Conservation (phyloP, 768 basidiomycete species). For the Boletus rubescentipes region DNA sequence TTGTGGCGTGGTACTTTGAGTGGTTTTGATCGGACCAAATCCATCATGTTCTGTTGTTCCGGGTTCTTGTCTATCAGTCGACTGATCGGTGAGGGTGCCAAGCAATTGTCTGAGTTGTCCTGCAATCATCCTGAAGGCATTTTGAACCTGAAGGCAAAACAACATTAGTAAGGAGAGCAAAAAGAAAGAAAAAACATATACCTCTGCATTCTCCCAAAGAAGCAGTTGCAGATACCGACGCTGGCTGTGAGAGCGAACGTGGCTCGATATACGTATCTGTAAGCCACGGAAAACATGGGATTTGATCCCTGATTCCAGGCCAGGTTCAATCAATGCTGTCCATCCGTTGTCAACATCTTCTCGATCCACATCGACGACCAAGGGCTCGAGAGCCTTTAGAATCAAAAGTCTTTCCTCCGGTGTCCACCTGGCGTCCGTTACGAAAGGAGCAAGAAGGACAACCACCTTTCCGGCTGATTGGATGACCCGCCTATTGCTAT, state of each 20-base stretch:
- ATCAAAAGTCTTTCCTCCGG: conserved; percentile 63
- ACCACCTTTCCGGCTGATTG: conserved; percentile 60
- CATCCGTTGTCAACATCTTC: conserved; percentile 29
- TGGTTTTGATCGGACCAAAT: conserved; percentile 53
- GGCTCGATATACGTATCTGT: conserved; percentile 12
- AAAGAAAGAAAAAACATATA: conserved; percentile 34
- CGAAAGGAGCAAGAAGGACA: conserved; percentile 41
- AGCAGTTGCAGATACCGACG: conserved; percentile 49
- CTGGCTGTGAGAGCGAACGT: conserved; percentile 9
- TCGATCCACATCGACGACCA: conserved; percentile 47
- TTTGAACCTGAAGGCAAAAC: conserved; percentile 48
- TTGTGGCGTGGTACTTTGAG: conserved; percentile 30
- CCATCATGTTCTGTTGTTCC: conserved; percentile 52
- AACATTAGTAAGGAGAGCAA: not conserved
- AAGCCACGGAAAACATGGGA: conserved; percentile 46
- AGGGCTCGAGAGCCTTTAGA: conserved; percentile 61
- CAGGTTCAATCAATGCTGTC: conserved; percentile 50
- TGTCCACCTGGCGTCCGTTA: conserved; percentile 49
- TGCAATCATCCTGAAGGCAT: conserved; percentile 36
- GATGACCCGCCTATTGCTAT: conserved; percentile 58
- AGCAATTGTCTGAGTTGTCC: conserved; percentile 43
- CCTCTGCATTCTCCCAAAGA: conserved; percentile 71
- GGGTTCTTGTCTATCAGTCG: conserved; percentile 14
- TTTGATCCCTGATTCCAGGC: conserved; percentile 59
- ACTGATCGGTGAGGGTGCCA: conserved; percentile 29